Evolutionary conservation across 2,329 filamentous ascomycete species (phyloP), one percentile per base, ranked within the genome.

Genomic region (Cadophora malorum): DNA sequence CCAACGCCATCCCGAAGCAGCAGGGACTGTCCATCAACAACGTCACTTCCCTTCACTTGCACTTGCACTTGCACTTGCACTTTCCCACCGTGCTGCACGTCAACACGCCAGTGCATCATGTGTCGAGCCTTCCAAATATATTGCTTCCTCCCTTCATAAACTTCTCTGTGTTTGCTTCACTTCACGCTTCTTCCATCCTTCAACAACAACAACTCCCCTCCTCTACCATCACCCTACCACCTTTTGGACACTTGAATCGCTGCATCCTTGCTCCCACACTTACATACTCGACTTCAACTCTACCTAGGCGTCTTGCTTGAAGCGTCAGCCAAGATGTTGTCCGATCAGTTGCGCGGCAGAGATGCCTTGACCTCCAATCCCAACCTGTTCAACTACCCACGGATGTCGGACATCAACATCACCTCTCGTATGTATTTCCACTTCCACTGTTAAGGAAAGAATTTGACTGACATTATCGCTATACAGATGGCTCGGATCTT

Each of bases 401-500:
- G 6, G 0, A 49, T 52, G 2, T 83, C 83, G 19, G 81, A 89
- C 74, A 84, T 90, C 50, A 80, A 80, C 70, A 88, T 90, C 73
- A 89, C 87, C 12, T 80, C 77, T 21, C 85, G 79, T 58, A 41
- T 6, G 55, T 58, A 33, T 38, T 19, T 10, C 33, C 55, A 31
- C 10, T 4, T 21, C 31, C 3, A 25, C 9, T 33, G 14, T 16
- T 16, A 35, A 35, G 16, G 4, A 8, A 56, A 6, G 1, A 8
- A 21, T n/a, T 14, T 38, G n/a, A 21, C 33, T 58, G 33, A 58
- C 33, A 23, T 14, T 2, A 3, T 14, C 21, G 19, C n/a, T 10
- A 19, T 21, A 21, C 33, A 58, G 55, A 16, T 74, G 89, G 87
- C 16, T 89, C 86, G 0, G 82, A 89, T 76, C 89, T 85, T 80